Conservation (phyloP, 1,139 yeast species). For the Pneumocystis canis region DNA sequence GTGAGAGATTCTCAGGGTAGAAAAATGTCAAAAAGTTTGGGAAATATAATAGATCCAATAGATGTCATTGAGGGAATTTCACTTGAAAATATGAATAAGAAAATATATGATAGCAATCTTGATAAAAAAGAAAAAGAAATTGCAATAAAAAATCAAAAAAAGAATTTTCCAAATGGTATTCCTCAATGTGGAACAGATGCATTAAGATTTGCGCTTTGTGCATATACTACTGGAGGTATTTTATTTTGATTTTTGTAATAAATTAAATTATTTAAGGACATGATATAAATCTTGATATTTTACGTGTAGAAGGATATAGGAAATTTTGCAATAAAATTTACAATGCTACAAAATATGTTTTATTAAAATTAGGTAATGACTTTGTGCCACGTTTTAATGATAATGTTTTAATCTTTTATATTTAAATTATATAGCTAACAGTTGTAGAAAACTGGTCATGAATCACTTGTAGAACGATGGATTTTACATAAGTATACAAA, state of each 20-base stretch:
- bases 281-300: conserved; percentile 87
- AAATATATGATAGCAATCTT: conserved; percentile 65
- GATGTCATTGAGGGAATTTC: conserved; percentile 86
- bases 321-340: conserved; percentile 98
- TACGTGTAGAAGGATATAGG: conserved; percentile 97
- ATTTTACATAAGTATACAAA: conserved; percentile 70
- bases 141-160: conserved; percentile 78
- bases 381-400: conserved; percentile 60
- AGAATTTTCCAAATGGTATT: conserved; percentile 89
- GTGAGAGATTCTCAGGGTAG: conserved; percentile 99
- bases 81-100: conserved; percentile 63
- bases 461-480: conserved; percentile 92
- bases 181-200: conserved; percentile 99
- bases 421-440: conserved; percentile 9
- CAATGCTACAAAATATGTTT: conserved; percentile 94
- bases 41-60: conserved; percentile 89
- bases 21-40: conserved; percentile 94
- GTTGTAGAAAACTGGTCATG: conserved; percentile 47
- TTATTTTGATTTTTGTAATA: neutral
- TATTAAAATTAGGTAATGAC: conserved; percentile 82
- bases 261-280: conserved; percentile 32
- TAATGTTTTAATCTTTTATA: conserved; percentile 17
- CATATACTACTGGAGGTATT: conserved; percentile 80
- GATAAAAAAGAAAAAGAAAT: conserved; percentile 78
- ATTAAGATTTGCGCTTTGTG: conserved; percentile 91